These are phyloP conservation scores for Dactylis glomerata DNA, from an alignment of 176 grass and related monocot genomes.

Conservation along the genomic window DNA sequence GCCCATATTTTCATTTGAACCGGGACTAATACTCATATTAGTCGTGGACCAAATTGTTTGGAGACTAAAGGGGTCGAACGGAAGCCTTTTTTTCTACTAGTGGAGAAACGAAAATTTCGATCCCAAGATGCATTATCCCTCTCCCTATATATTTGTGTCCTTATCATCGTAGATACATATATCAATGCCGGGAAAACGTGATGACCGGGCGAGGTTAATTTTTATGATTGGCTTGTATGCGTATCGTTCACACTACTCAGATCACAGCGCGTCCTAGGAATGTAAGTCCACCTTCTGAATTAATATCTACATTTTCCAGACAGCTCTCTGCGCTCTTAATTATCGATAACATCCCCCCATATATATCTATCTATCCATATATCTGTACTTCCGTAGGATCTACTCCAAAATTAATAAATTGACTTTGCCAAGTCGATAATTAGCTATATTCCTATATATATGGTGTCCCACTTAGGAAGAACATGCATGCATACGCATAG, in stretches of 20 bases:
- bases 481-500: too few species aligned
- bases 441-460: too few species aligned
- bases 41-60: too few species aligned
- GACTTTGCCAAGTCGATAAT: not conserved
- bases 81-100: too few species aligned
- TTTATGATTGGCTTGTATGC: not conserved
- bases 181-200: not conserved
- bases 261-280: not conserved
- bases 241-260: not conserved
- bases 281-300: slow-evolving; percentile 9
- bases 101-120: not conserved
- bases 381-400: too few species aligned
- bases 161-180: not conserved
- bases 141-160: not conserved
- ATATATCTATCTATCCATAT: too few species aligned
- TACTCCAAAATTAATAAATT: not conserved
- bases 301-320: not conserved
- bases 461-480: too few species aligned
- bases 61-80: too few species aligned
- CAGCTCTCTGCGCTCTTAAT: not conserved
- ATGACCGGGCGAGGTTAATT: not conserved
- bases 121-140: too few species aligned
- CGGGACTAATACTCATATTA: too few species aligned
- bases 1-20: too few species aligned
- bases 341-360: not conserved